Evolutionary conservation across 1,139 yeast species (phyloP).

Genomic region (Pichia sp.): DNA sequence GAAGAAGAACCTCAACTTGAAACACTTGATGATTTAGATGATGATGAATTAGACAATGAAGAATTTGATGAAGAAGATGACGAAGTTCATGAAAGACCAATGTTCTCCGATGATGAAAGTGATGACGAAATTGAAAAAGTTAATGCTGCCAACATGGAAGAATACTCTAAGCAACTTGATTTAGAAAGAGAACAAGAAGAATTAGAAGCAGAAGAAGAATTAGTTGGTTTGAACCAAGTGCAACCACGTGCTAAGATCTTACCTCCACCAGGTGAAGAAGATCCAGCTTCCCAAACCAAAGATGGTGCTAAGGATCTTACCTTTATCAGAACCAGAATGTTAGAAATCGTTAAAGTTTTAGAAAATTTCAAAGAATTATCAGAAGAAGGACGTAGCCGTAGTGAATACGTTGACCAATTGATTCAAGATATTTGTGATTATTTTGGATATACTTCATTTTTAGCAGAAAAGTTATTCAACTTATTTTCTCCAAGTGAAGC

Average conservation of each 20-base stretch:
- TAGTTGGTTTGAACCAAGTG: slow-evolving; percentile 52
- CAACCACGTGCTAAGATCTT: slow-evolving; percentile 74
- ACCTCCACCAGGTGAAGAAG: slow-evolving; percentile 59
- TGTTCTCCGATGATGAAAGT: slow-evolving; percentile 76
- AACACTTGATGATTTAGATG: slow-evolving; percentile 51
- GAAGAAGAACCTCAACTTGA: slow-evolving; percentile 43
- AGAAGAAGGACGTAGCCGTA: slow-evolving; percentile 83
- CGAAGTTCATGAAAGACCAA: slow-evolving; percentile 60
- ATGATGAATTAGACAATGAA: slow-evolving; percentile 31
- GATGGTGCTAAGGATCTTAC: slow-evolving; percentile 71
- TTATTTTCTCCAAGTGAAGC: slow-evolving; percentile 95
- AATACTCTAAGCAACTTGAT: slow-evolving; percentile 65
- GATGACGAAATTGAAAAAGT: slow-evolving; percentile 78
- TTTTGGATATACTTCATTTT: slow-evolving; percentile 93
- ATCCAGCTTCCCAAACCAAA: slow-evolving; percentile 44
- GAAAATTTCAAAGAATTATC: slow-evolving; percentile 85
- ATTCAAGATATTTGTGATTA: slow-evolving; percentile 86
- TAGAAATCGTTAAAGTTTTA: slow-evolving; percentile 93
- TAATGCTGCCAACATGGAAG: slow-evolving; percentile 88
- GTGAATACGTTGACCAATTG: slow-evolving; percentile 75
- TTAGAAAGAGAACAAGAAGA: slow-evolving; percentile 73
- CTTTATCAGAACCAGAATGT: slow-evolving; percentile 86
- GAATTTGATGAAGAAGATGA: slow-evolving; percentile 24
- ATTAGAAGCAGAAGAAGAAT: slow-evolving; percentile 75
- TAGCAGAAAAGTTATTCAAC: slow-evolving; percentile 91